phyloP scores from a whole-genome alignment of 2,329 filamentous ascomycete genomes.

The Clonostachys byssicola region DNA sequence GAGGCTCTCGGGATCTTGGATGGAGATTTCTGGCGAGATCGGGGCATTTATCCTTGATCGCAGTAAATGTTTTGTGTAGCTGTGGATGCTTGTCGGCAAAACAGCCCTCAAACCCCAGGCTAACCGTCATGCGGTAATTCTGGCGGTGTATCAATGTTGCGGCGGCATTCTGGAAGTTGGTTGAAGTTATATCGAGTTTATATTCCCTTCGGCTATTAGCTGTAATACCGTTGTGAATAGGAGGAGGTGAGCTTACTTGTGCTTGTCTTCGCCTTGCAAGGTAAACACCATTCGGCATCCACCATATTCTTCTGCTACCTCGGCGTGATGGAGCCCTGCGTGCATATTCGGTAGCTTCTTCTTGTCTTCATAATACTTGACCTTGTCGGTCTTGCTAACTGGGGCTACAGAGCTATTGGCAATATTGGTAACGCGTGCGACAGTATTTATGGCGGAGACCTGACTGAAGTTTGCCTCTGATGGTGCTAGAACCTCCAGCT shows the following conservation, averaged over 20 bases:
- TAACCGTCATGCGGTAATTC: background rate
- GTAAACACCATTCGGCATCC: background rate
- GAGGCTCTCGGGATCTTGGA: background rate
- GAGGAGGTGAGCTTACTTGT: background rate
- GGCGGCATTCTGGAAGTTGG: background rate
- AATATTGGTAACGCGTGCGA: background rate
- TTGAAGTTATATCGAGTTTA: background rate
- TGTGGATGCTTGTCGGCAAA: background rate
- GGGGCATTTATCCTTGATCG: background rate
- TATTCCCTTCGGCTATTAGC: background rate
- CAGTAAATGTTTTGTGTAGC: background rate
- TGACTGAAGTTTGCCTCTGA: background rate
- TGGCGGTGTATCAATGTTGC: background rate
- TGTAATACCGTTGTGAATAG: background rate
- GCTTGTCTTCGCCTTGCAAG: background rate
- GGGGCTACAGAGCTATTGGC: too few species aligned
- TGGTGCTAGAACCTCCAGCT: too few species aligned
- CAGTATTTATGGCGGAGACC: background rate
- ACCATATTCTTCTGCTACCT: background rate
- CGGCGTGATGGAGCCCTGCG: background rate
- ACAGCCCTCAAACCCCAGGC: too few species aligned
- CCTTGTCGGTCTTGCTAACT: background rate
- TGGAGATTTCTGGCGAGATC: background rate
- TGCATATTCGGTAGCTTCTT: background rate
- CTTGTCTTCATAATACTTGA: background rate